Evolutionary conservation across 2,329 filamentous ascomycete species (phyloP), one percentile per base, ranked within the genome.

Genomic region (Fusarium udum): DNA sequence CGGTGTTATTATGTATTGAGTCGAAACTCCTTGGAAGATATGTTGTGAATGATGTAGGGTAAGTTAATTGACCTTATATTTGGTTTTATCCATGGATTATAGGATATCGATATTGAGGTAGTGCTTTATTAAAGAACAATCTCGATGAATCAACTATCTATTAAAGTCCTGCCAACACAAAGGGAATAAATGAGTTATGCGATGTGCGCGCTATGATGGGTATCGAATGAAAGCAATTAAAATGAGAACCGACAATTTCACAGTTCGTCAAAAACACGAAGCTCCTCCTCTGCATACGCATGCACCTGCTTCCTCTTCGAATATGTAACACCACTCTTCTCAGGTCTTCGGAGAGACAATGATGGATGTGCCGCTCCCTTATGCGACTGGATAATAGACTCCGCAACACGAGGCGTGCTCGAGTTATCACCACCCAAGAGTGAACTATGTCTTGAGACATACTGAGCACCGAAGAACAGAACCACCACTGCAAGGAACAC

Each of bases 401-500:
- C 76, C 18, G 75, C 74, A 67, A 77, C 61, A 36, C 62, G 72
- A 51, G 62, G 43, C 10, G 60, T 59, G 12, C 48, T 55, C 18
- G 51, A 67, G 37, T 49, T 53, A 32, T 72, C 72, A 53, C 31
- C 46, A 22, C 61, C 56, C 49, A 66, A 31, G 22, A 65, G 55
- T 11, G 64, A 64, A 26, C 63, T 61, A 53, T 59, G 70, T 24
- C 67, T 55, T 14, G 75, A 71, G 18, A 61, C 39, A 56, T 79
- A 79, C 22, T 78, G 75, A 56, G 80, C 77, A 22, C 78, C 76
- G 37, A 82, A 68, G 51, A 86, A 70, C 39, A 86, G 79, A 31
- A 88, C 74, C 13, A 89, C 79, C 24, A 89, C 67, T 6, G 88
- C 73, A 40, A 92, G 84, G 9, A 83, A 79, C 39, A 87, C 67